Percentiles rank a stretch among this genome's conserved stretches.
phyloP scores from a whole-genome alignment of 2,329 filamentous ascomycete genomes.

The Ilyonectria sp. region DNA sequence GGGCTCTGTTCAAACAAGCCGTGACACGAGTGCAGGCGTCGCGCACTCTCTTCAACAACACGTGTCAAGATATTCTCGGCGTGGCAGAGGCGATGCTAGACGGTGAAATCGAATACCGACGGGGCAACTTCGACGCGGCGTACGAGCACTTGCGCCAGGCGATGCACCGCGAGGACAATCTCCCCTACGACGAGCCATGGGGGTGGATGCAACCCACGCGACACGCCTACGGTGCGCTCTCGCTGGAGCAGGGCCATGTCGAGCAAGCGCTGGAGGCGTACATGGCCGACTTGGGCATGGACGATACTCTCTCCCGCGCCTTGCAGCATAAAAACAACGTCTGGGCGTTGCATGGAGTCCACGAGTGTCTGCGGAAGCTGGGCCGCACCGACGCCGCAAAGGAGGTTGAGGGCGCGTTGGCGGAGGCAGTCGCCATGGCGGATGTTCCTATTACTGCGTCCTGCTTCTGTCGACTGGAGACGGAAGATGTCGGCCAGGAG shows the following conservation, averaged over 20 bases:
- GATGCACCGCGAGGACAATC: slow-evolving; percentile 71
- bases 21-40: slow-evolving; percentile 67
- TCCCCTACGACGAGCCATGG: slow-evolving; percentile 83
- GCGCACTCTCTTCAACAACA: slow-evolving; percentile 66
- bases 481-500: not conserved
- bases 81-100: slow-evolving; percentile 78
- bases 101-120: slow-evolving; percentile 81
- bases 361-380: slow-evolving; percentile 74
- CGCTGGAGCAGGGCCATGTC: slow-evolving; percentile 75
- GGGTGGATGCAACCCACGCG: slow-evolving; percentile 84
- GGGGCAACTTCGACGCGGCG: slow-evolving; percentile 69
- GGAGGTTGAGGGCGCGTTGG: not conserved
- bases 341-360: slow-evolving; percentile 81
- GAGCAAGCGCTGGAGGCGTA: slow-evolving; percentile 72
- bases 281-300: slow-evolving; percentile 73
- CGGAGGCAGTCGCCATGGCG: slow-evolving; percentile 1
- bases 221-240: slow-evolving; percentile 79
- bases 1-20: slow-evolving; percentile 66
- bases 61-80: slow-evolving; percentile 68
- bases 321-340: slow-evolving; percentile 81
- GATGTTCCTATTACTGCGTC: slow-evolving; percentile 22
- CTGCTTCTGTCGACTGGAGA: slow-evolving; percentile 21
- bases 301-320: slow-evolving; percentile 73
- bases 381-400: slow-evolving; percentile 60
- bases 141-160: slow-evolving; percentile 72